Evolutionary conservation across 768 basidiomycete species (phyloP), one percentile per base, ranked within the genome.

Genomic region (Podaxis sp.): DNA sequence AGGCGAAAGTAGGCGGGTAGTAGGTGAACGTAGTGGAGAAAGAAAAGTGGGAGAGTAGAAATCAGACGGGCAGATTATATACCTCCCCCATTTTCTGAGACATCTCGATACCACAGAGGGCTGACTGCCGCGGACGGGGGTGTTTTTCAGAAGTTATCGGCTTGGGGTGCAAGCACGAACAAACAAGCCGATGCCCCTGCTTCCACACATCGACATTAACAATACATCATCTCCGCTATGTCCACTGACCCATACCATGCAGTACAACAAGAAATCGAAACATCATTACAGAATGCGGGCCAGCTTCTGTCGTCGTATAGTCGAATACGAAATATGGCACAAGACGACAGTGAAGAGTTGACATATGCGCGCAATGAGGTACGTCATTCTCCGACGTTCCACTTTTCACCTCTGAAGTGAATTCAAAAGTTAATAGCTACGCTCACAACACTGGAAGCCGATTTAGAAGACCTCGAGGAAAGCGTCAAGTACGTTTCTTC

Each of bases 391-490:
- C 36, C 8, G 9, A 46, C 15, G 0, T 57, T 57, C 15, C 6
- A 4, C 27, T 33, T 7, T 43, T 41, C 24, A 8, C 19, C 13
- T 15, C 24, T 27, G 25, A 27, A 27, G 13, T 50, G 24, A 24
- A 4, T 15, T 15, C 37, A 69, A 3, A 71, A 93, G 90, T 77
- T 97, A 57, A 88, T 87, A 72, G 87, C 86, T 0, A 90, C 90
- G 1, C 81, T 98, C 8, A 82, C 85, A 0, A 76, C 88, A 1
- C 77, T 98, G 27, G 92, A 95, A 70, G 89, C 90, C 0, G 96
- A 98, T 76, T 72, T 96, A 24, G 93, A 94, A 64, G 94, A 94
- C 71, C 76, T 98, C n/a, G 95, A 97, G 55, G 93, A 94, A 70
- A 94, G 93, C 69, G 95, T 98, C 49, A 88, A 85, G 92, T 93